phyloP scores from a whole-genome alignment of 2,329 filamentous ascomycete genomes.

The Fusarium bulbicola region DNA sequence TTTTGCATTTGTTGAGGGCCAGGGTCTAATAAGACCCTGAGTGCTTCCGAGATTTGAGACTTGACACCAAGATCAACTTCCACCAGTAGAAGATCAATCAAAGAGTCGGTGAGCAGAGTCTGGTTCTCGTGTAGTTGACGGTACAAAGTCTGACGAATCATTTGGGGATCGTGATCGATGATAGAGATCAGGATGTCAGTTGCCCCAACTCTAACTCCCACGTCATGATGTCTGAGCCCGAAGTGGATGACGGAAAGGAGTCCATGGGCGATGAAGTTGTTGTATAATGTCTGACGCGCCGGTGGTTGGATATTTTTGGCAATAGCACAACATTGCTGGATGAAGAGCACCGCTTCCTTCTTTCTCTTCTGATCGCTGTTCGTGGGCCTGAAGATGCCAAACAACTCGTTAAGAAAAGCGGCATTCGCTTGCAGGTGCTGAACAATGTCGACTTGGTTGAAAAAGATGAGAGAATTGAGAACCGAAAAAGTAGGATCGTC shows the following conservation, averaged over 20 bases:
- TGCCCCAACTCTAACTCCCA: constrained; percentile 86
- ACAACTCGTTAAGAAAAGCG: constrained; percentile 83
- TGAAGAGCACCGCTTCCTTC: constrained; percentile 94
- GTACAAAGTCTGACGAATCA: constrained; percentile 94
- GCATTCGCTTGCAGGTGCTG: constrained; percentile 89
- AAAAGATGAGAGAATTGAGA: constrained; percentile 97
- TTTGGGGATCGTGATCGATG: constrained; percentile 93
- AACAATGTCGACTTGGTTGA: constrained; percentile 98
- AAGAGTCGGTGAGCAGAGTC: constrained; percentile 85
- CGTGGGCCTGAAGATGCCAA: constrained; percentile 79
- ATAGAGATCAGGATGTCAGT: constrained; percentile 93
- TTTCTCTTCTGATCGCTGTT: constrained; percentile 75
- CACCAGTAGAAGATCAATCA: constrained; percentile 90
- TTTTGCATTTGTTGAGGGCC: constrained; percentile 54
- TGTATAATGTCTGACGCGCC: constrained; percentile 82
- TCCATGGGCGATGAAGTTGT: constrained; percentile 88
- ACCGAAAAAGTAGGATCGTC: constrained; percentile 98
- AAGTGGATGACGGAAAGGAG: constrained; percentile 91
- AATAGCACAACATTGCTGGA: constrained; percentile 94
- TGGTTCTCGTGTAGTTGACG: constrained; percentile 90
- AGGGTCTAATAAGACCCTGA: constrained; percentile 91
- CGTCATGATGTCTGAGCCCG: constrained; percentile 85
- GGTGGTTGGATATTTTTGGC: constrained; percentile 93
- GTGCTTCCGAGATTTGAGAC: constrained; percentile 92
- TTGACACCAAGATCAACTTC: constrained; percentile 95